Base-by-base conservation (phyloP, 495 filamentous ascomycete genomes). In the Xylaria flabelliformis region DNA sequence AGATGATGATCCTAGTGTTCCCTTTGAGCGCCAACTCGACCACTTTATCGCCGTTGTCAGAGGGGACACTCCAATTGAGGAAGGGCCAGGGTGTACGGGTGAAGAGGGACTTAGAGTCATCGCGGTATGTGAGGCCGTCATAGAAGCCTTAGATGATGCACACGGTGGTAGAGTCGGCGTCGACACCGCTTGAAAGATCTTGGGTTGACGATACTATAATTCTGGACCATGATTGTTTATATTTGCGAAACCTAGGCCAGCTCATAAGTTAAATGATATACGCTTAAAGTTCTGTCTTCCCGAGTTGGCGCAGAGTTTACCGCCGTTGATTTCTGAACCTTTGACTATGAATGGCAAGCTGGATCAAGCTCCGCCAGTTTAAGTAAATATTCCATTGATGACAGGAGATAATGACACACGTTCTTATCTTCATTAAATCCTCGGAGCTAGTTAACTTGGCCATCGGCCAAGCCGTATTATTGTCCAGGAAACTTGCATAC, bases 41-140 rank as follows among this genome's bases (percentile, higher is more conserved):
- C 86, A 91, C 79, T 87, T 90, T 69, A 85, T 90, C 12, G 82
- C 83, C 69, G 85, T 90, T 17, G 74, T 90, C 4, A 77, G 74
- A 36, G 84, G 84, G 0, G 74, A 42, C 24, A 77, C 44, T 0
- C 24, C 7, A 9, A 24, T 59, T 32, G 84, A 82, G 65, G 73
- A 80, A 4, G 51, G 51, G 67, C 83, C 81, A 10, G 81, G 77
- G 36, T 86, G 84, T 72, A 77, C 80, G 12, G 83, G 77, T 0
- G 80, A 84, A 62, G 83, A 85, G 67, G 84, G 80, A 2, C 73
- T 84, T 64, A 77, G 82, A 61, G 84, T 85, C 12, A 74, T 88
- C 72, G 66, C 81, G 55, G 84, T 87, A 61, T 81, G 82, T 70
- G 74, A 85, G 72, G 84, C 84, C 58, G 76, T 82, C 48, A 80